These are phyloP conservation scores for Colletotrichum zoysiae DNA, from an alignment of 2,329 filamentous ascomycete genomes.

Conservation along the genomic window DNA sequence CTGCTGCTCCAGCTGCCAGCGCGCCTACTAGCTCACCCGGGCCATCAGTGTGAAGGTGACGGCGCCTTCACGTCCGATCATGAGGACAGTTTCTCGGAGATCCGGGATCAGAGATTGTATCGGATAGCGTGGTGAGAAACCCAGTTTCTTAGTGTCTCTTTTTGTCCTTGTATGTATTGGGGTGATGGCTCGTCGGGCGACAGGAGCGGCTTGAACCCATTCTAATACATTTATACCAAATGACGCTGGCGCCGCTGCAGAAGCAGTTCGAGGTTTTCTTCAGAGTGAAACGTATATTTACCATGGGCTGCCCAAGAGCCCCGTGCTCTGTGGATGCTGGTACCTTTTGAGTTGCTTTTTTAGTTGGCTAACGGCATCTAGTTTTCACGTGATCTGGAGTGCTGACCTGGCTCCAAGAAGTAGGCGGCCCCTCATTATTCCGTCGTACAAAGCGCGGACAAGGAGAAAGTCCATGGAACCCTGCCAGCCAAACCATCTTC, in stretches of 20 bases:
- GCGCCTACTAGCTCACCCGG: slow-evolving; percentile 58
- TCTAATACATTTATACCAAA: neutral
- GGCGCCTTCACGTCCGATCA: neutral
- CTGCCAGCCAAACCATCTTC: neutral
- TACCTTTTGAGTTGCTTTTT: too few species aligned
- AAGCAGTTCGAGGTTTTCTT: too few species aligned
- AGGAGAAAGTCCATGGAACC: neutral
- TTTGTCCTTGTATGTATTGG: neutral
- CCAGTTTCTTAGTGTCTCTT: neutral
- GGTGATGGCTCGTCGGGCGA: neutral
- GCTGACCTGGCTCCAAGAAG: slow-evolving; percentile 6
- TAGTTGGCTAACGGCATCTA: too few species aligned
- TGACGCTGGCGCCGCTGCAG: neutral
- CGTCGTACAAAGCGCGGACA: neutral
- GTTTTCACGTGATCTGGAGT: too few species aligned
- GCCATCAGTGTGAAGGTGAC: slow-evolving; percentile 65
- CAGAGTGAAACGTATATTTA: neutral
- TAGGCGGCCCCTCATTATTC: slow-evolving; percentile 9
- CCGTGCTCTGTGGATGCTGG: slow-evolving; percentile 21
- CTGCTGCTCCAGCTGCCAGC: slow-evolving; percentile 31
- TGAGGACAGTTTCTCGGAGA: neutral
- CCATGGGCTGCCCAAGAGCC: neutral
- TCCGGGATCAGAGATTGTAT: neutral
- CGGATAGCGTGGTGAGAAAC: too few species aligned
- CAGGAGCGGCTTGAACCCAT: neutral